A percentile compares a stretch with the other conserved stretches of the same genome.
phyloP scores from a whole-genome alignment of 192 early-diverging fungal genomes.

The Chytriomyces sp. region DNA sequence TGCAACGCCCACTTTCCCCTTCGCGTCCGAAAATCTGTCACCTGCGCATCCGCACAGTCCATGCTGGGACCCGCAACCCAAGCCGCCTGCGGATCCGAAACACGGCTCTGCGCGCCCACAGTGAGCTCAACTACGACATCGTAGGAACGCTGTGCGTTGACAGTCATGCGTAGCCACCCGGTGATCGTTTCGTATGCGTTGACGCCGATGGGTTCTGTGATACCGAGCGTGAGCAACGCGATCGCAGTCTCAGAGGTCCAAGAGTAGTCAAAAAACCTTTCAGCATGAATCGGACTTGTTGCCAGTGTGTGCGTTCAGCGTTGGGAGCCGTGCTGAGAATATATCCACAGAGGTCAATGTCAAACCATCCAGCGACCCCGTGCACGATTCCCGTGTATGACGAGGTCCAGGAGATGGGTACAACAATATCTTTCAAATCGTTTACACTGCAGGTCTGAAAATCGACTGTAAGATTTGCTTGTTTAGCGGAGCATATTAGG shows the following conservation, averaged over 20 bases:
- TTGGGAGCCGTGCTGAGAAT: constrained; percentile 86
- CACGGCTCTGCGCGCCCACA: constrained; percentile 35
- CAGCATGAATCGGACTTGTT: constrained; percentile 92
- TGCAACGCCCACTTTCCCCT: constrained; percentile 85
- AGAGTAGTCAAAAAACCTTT: constrained; percentile 45
- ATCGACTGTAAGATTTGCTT: constrained; percentile 70
- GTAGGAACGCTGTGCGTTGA: constrained; percentile 92
- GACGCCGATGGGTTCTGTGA: constrained; percentile 84
- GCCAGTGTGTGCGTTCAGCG: constrained; percentile 95
- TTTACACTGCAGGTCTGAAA: constrained; percentile 79
- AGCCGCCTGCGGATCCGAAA: neutral
- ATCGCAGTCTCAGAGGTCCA: too few relatives aligned
- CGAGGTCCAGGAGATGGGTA: constrained; percentile 81
- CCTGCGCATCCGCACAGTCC: neutral
- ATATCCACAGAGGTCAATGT: constrained; percentile 76
- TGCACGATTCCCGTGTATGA: constrained; percentile 84
- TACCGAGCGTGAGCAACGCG: neutral
- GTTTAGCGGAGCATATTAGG: neutral
- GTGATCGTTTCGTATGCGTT: constrained; percentile 85
- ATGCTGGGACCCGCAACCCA: constrained; percentile 33
- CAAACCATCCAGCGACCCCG: constrained; percentile 97
- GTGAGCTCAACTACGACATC: constrained; percentile 77
- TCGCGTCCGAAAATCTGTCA: constrained; percentile 41
- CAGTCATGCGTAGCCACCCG: constrained; percentile 84
- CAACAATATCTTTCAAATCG: constrained; percentile 79